Evolutionary conservation across 495 filamentous ascomycete genomes (phyloP).

Genomic region (Darksidea phi): DNA sequence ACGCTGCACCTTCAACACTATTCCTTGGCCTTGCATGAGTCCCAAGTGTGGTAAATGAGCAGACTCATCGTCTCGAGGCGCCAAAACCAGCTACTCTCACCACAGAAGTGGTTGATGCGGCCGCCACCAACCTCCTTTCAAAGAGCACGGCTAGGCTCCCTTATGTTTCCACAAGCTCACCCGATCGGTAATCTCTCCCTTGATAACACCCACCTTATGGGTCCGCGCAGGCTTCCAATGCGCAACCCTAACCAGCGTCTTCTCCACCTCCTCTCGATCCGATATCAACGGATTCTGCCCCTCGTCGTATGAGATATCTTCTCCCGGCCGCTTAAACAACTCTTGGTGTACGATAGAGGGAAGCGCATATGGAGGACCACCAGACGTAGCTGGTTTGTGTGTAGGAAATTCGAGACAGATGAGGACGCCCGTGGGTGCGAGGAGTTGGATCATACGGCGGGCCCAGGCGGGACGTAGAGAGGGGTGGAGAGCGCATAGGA

Average conservation of each 20-base stretch:
- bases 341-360: conserved; percentile 63
- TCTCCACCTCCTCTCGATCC: conserved; percentile 45
- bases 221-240: conserved; percentile 68
- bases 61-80: no score
- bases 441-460: conserved; percentile 60
- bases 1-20: background rate
- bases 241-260: conserved; percentile 58
- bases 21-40: no score
- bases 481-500: conserved; percentile 74
- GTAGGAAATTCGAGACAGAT: conserved; percentile 83
- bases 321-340: conserved; percentile 65
- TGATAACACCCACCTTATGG: conserved; percentile 55
- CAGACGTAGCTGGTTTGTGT: conserved; percentile 58
- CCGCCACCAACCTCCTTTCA: no score
- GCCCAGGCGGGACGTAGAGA: conserved; percentile 68
- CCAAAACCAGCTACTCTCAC: no score
- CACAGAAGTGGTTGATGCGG: no score
- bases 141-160: background rate
- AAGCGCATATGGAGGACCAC: conserved; percentile 70
- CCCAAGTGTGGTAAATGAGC: no score
- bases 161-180: conserved; percentile 53
- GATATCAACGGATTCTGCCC: conserved; percentile 53
- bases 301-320: conserved; percentile 60
- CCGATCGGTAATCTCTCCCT: conserved; percentile 61
- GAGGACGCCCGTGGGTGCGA: conserved; percentile 59